phyloP scores from a whole-genome alignment of 768 basidiomycete species.

The Mycena epipterygia region DNA sequence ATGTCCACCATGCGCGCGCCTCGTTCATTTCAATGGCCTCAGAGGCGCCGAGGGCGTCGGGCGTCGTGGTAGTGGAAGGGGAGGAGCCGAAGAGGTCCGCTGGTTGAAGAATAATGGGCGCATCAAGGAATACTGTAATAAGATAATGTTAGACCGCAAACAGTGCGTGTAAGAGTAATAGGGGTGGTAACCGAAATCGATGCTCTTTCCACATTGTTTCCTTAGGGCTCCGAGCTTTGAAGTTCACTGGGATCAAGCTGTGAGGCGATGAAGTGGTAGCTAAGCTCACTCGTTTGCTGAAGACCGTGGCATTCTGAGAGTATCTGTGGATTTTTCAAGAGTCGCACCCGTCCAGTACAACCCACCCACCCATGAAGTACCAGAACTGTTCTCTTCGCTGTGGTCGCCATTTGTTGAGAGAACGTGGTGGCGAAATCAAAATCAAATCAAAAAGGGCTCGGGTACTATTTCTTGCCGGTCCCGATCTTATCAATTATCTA shows the following conservation, averaged over 20 bases:
- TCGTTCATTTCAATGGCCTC: constrained; percentile 54
- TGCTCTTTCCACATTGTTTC: constrained; percentile 73
- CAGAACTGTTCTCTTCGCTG: constrained; percentile 44
- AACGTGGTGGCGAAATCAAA: background rate
- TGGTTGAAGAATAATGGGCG: constrained; percentile 75
- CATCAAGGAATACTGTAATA: constrained; percentile 78
- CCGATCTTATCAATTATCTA: constrained; percentile 4
- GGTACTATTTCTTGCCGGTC: background rate
- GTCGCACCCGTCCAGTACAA: background rate
- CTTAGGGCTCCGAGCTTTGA: constrained; percentile 78
- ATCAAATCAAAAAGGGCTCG: background rate
- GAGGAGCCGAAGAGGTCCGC: constrained; percentile 62
- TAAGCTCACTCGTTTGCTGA: constrained; percentile 75
- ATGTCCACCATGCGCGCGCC: constrained; percentile 82
- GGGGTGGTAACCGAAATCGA: constrained; percentile 70
- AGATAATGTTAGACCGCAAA: background rate
- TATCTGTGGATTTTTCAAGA: constrained; percentile 56
- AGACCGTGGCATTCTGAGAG: constrained; percentile 77
- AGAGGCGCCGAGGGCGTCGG: constrained; percentile 48
- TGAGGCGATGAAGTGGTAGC: background rate
- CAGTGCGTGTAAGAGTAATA: background rate
- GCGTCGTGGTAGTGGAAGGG: constrained; percentile 21
- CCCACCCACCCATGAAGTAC: constrained; percentile 58
- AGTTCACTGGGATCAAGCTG: background rate
- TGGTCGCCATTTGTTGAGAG: background rate